Base-by-base conservation (phyloP, 2,329 filamentous ascomycete genomes). In the Trichoderma semiorbis region DNA sequence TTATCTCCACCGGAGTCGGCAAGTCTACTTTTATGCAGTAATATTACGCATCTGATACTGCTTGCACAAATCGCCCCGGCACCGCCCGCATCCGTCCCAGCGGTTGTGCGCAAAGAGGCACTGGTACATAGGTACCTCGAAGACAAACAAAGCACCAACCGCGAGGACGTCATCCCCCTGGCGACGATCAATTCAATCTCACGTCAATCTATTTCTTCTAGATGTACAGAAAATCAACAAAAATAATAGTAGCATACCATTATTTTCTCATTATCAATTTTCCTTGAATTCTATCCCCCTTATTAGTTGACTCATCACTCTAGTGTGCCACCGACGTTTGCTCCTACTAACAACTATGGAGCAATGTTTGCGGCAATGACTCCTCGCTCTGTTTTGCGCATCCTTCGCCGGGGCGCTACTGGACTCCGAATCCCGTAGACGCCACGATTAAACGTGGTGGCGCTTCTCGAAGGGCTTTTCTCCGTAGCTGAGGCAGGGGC, bases 361-460 rank as follows among this genome's bases (percentile, higher is more conserved):
- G 47, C 11, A 53, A 21, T 53, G 47, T 6, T 53, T 53, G 47
- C 47, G 24, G 65, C 65, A 34, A 34, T 62, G 66, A 69, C 66
- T 69, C 66, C 39, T 62, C 21, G 30, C 21, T 61, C 26, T 18
- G 30, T 36, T 61, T 60, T 18, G 58, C 39, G 32, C 30, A 67
- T 67, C 64, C 36, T 67, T 26, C 32, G 50, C 34, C 66, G 66
- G 66, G 66, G 16, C 55, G 6, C 66, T 62, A 7, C 32, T 57
- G 36, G 66, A 69, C 28, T 30, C 66, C 66, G 66, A 69, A 69
- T 69, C 66, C 66, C 66, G 66, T 21, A 28, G 21, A 28, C 28
- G 57, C 57, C 55, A 24, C 53, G 65, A 60, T 60, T 28, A 8
- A 32, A n/a, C 24, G 32, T 24, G 64, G 47, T 16, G 32, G 24